phyloP scores from a whole-genome alignment of 2,329 filamentous ascomycete genomes.

The Aspergillus novofumigatus region DNA sequence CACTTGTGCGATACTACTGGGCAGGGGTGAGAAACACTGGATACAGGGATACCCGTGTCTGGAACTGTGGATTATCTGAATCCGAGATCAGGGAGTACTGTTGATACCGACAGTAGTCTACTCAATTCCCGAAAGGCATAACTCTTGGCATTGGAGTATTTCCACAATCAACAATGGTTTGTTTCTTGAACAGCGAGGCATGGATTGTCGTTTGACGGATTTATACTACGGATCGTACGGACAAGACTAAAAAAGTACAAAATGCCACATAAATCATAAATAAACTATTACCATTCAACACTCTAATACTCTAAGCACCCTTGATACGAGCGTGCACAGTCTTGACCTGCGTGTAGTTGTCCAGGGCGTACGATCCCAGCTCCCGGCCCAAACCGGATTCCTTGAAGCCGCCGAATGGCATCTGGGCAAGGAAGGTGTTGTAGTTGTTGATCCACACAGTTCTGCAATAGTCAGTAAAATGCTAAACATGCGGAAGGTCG shows the following conservation, averaged over 20 bases:
- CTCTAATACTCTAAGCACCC: conserved; percentile 7
- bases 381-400: conserved; percentile 43
- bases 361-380: conserved; percentile 46
- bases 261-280: neutral
- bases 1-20: no score
- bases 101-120: neutral
- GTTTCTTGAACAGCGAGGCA: neutral
- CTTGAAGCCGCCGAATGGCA: conserved; percentile 44
- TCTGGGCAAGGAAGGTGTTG: conserved; percentile 59
- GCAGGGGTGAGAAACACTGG: no score
- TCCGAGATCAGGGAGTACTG: neutral
- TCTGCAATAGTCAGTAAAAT: conserved; percentile 9
- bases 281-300: neutral
- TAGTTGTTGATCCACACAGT: conserved; percentile 65
- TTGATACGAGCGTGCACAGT: conserved; percentile 41
- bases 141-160: neutral
- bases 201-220: neutral
- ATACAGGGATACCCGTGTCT: no score
- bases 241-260: neutral
- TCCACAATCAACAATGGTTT: no score
- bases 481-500: no score
- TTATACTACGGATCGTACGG: neutral
- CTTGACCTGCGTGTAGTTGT: conserved; percentile 50
- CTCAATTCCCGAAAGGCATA: neutral
- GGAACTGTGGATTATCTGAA: neutral